phyloP scores from a whole-genome alignment of 345 rosid genomes.

The Melaleuca quinquenervia region DNA sequence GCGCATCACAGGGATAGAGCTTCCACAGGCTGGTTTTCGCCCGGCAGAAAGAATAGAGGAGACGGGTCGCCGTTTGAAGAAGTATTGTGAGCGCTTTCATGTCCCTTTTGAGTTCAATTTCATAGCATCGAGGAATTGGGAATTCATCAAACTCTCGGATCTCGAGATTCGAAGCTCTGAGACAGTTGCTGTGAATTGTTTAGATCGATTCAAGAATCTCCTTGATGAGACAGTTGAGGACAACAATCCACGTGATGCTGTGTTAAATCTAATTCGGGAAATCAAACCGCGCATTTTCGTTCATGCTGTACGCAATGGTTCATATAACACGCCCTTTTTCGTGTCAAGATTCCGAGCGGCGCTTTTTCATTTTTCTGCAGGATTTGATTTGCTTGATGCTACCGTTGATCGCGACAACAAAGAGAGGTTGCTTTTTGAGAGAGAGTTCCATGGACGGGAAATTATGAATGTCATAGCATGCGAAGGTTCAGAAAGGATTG shows the following conservation, averaged over 20 bases:
- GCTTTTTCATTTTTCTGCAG: slow-evolving; percentile 15
- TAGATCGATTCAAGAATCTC: slow-evolving; percentile 5
- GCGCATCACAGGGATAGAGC: slow-evolving; percentile 82
- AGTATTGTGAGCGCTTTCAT: slow-evolving; percentile 57
- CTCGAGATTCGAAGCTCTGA: slow-evolving; percentile 4
- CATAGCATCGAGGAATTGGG: slow-evolving; percentile 28
- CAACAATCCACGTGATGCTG: slow-evolving; percentile 11
- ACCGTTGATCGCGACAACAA: not conserved
- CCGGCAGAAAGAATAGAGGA: slow-evolving; percentile 61
- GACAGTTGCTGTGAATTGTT: slow-evolving; percentile 12
- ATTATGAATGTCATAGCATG: slow-evolving; percentile 18
- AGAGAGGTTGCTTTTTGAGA: slow-evolving; percentile 16
- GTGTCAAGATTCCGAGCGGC: slow-evolving; percentile 36
- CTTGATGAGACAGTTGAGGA: slow-evolving; percentile 14
- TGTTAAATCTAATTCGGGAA: slow-evolving; percentile 11
- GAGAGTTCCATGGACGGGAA: slow-evolving; percentile 12
- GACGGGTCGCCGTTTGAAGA: slow-evolving; percentile 61
- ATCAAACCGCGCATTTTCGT: slow-evolving; percentile 10
- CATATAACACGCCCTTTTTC: slow-evolving; percentile 17
- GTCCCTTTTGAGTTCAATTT: slow-evolving; percentile 60
- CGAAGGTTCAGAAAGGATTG: slow-evolving; percentile 14
- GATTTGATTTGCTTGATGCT: slow-evolving; percentile 12
- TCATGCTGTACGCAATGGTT: slow-evolving; percentile 10
- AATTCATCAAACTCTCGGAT: slow-evolving; percentile 9
- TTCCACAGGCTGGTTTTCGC: slow-evolving; percentile 65